Percentiles rank a stretch among this genome's conserved stretches.
These are phyloP conservation scores for Coprinopsis strossmayeri DNA, from an alignment of 768 basidiomycete species.

Conservation along the genomic window DNA sequence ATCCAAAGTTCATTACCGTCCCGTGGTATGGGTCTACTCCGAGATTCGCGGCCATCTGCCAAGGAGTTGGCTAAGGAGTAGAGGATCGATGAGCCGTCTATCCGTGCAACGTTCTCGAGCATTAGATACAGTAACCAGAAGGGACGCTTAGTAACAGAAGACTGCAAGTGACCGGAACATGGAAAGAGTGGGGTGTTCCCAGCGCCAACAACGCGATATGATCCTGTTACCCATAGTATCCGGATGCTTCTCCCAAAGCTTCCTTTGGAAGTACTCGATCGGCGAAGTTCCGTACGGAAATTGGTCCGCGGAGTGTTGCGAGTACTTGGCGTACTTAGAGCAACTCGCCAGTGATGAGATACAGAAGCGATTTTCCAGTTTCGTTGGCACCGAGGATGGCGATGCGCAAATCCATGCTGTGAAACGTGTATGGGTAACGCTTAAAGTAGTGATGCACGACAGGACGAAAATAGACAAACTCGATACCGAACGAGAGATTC, in stretches of 20 bases:
- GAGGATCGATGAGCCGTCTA: no score
- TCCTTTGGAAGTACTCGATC: conserved; percentile 86
- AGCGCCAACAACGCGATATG: no score
- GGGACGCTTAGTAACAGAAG: no score
- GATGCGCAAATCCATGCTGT: conserved; percentile 87
- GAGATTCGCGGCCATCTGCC: no score
- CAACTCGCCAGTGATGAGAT: conserved; percentile 80
- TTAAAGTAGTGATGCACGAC: not conserved
- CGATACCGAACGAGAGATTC: conserved; percentile 93
- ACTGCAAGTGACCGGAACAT: no score
- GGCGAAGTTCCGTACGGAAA: conserved; percentile 89
- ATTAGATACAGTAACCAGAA: no score
- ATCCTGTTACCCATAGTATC: no score
- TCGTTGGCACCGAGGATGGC: conserved; percentile 96
- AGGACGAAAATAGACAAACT: conserved; percentile 39
- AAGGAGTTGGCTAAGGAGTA: no score
- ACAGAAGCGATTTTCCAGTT: conserved; percentile 57
- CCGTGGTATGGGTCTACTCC: no score
- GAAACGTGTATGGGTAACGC: not conserved
- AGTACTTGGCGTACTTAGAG: conserved; percentile 98
- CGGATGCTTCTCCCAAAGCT: conserved; percentile 80
- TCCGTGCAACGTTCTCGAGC: no score
- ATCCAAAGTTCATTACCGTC: no score
- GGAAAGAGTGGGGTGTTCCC: no score
- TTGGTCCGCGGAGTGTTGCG: conserved; percentile 97